phyloP scores from a whole-genome alignment of 1,284 basidiomycete species.

The Heterobasidion irregulare region DNA sequence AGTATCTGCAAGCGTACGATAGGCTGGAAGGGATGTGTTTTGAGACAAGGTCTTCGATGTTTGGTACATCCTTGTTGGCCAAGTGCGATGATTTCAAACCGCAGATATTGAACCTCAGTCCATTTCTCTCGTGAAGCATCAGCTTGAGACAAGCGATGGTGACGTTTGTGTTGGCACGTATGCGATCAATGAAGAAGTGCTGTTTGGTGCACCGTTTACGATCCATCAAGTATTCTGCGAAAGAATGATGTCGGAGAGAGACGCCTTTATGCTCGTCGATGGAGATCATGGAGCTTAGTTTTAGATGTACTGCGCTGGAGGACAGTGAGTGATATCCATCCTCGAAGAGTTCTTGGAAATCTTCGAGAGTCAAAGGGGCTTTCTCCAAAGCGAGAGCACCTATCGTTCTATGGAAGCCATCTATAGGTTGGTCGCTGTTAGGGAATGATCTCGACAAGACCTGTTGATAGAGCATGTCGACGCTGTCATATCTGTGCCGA shows the following conservation, averaged over 20 bases:
- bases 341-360: conserved; percentile 5
- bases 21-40: conserved; percentile 19
- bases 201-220: conserved; percentile 1
- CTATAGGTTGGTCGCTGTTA: not conserved
- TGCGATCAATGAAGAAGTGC: conserved; percentile 15
- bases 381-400: conserved; percentile 4
- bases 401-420: not conserved
- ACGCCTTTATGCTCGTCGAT: not conserved
- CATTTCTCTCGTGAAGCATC: conserved; percentile 16
- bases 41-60: conserved; percentile 8
- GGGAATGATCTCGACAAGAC: not conserved
- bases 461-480: not conserved
- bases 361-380: conserved; percentile 4
- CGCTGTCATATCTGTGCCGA: not conserved
- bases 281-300: conserved; percentile 4
- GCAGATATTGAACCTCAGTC: conserved; percentile 28
- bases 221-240: conserved; percentile 7
- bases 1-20: conserved; percentile 24
- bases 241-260: conserved; percentile 8
- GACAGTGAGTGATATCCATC: conserved; percentile 1
- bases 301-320: not conserved
- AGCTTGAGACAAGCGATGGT: conserved; percentile 16
- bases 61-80: conserved; percentile 15
- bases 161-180: conserved; percentile 10
- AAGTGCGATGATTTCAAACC: conserved; percentile 18